Conservation (phyloP, 2,329 filamentous ascomycete species). For the Fusarium brachygibbosum region DNA sequence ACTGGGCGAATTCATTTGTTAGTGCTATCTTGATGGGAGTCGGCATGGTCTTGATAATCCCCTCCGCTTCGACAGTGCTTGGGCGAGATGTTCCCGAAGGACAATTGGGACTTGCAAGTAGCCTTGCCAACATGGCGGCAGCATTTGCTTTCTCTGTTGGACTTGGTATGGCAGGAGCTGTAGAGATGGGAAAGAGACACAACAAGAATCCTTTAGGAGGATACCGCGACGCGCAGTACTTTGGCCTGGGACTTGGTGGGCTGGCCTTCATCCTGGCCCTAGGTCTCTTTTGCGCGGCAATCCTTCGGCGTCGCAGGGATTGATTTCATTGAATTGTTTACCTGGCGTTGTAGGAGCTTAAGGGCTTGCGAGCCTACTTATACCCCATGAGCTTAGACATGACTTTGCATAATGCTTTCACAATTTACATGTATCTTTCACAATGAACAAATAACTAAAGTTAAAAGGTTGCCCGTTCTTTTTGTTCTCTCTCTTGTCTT, state of each 20-base stretch:
- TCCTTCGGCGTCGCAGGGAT: conserved; percentile 37
- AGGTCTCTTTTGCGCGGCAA: conserved; percentile 34
- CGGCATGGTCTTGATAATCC: conserved; percentile 44
- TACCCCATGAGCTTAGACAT: conserved; percentile 31
- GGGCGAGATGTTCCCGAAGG: conserved; percentile 41
- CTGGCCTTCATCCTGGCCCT: conserved; percentile 42
- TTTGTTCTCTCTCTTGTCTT: conserved; percentile 45
- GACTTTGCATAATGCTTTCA: neutral
- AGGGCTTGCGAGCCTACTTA: conserved; percentile 6
- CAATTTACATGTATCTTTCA: conserved; percentile 11
- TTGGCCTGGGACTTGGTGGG: conserved; percentile 43
- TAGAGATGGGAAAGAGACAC: conserved; percentile 35
- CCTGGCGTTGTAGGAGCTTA: conserved; percentile 9
- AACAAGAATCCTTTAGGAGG: conserved; percentile 31
- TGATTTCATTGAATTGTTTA: conserved; percentile 10
- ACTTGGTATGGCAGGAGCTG: conserved; percentile 46
- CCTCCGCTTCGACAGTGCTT: conserved; percentile 40
- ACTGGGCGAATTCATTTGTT: conserved; percentile 47
- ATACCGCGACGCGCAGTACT: conserved; percentile 46
- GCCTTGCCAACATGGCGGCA: conserved; percentile 37
- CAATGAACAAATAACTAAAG: conserved; percentile 11
- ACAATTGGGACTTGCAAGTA: conserved; percentile 41
- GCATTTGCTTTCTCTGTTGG: conserved; percentile 44
- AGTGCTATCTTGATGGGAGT: conserved; percentile 47
- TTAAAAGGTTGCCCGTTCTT: conserved; percentile 40